phyloP scores from a whole-genome alignment of 2,329 filamentous ascomycete genomes.

The Lachnellula occidentalis region DNA sequence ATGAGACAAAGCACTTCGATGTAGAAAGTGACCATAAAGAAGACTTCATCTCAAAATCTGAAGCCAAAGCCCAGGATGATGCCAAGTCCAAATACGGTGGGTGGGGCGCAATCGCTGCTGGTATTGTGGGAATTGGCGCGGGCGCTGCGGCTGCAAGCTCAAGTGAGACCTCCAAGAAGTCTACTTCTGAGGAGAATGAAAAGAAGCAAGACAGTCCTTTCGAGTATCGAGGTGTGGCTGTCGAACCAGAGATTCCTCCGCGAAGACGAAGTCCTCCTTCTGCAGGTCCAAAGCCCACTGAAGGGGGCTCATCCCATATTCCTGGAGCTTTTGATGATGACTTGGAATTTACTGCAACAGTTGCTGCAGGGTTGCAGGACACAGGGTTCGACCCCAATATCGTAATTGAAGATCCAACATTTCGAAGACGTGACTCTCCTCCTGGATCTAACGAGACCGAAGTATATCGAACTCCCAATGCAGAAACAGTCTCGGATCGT shows the following conservation, averaged over 20 bases:
- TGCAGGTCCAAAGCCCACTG: conserved; percentile 52
- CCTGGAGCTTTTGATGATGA: conserved; percentile 64
- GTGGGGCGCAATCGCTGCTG: conserved; percentile 50
- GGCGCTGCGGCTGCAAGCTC: conserved; percentile 26
- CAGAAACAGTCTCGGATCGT: conserved; percentile 43
- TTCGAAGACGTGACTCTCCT: conserved; percentile 58
- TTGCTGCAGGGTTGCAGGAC: conserved; percentile 63
- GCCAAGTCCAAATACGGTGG: conserved; percentile 23
- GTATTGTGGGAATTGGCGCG: conserved; percentile 39
- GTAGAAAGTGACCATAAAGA: conserved; percentile 42
- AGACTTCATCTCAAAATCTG: conserved; percentile 23
- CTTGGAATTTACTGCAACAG: conserved; percentile 61
- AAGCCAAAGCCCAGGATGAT: conserved; percentile 26
- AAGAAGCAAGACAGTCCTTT: conserved; percentile 9
- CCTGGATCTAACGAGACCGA: conserved; percentile 49
- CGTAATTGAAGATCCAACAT: conserved; percentile 60
- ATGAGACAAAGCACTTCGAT: conserved; percentile 59
- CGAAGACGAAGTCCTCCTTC: conserved; percentile 39
- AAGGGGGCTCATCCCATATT: conserved; percentile 40
- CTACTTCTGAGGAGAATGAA: conserved; percentile 1
- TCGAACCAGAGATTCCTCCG: conserved; percentile 24
- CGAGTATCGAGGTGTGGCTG: conserved; percentile 21
- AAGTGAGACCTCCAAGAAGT: conserved; percentile 19
- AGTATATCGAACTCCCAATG: conserved; percentile 46
- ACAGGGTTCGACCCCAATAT: conserved; percentile 67